Conservation (phyloP, 345 rosid species). For the Barbarea vulgaris region DNA sequence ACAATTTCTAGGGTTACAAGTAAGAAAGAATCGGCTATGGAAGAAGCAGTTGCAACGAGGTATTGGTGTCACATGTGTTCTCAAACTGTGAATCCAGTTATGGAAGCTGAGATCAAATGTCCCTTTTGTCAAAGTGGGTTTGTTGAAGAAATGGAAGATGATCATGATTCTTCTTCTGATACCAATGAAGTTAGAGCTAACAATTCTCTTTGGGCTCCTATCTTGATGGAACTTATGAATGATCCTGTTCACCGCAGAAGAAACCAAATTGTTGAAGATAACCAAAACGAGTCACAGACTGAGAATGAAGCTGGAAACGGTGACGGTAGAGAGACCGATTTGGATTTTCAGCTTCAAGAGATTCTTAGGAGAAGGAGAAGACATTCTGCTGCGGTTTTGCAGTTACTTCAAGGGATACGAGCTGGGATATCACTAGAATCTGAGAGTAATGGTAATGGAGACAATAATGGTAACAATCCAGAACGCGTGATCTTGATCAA, state of each 20-base stretch:
- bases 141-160: slow-evolving; percentile 51
- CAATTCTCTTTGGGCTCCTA: slow-evolving; percentile 69
- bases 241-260: slow-evolving; percentile 51
- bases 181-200: slow-evolving; percentile 23
- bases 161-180: slow-evolving; percentile 38
- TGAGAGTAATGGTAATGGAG: slow-evolving; percentile 43
- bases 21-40: slow-evolving; percentile 17
- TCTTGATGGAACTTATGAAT: slow-evolving; percentile 76
- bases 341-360: slow-evolving; percentile 66
- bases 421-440: slow-evolving; percentile 63
- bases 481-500: slow-evolving; percentile 51
- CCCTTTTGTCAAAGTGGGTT: slow-evolving; percentile 62
- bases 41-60: slow-evolving; percentile 32
- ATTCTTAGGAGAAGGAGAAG: slow-evolving; percentile 63
- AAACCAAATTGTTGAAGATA: slow-evolving; percentile 44
- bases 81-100: slow-evolving; percentile 51
- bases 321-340: slow-evolving; percentile 45
- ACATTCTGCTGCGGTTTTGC: slow-evolving; percentile 63
- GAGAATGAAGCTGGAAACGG: slow-evolving; percentile 2
- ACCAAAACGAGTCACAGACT: slow-evolving; percentile 38
- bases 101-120: slow-evolving; percentile 57
- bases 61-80: slow-evolving; percentile 57
- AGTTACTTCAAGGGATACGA: slow-evolving; percentile 72
- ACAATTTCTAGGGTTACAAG: neutral
- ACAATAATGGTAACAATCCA: neutral